Evolutionary conservation across 352 stramenopile species (phyloP).

Genomic region (Hyaloperonospora arabidopsidis): DNA sequence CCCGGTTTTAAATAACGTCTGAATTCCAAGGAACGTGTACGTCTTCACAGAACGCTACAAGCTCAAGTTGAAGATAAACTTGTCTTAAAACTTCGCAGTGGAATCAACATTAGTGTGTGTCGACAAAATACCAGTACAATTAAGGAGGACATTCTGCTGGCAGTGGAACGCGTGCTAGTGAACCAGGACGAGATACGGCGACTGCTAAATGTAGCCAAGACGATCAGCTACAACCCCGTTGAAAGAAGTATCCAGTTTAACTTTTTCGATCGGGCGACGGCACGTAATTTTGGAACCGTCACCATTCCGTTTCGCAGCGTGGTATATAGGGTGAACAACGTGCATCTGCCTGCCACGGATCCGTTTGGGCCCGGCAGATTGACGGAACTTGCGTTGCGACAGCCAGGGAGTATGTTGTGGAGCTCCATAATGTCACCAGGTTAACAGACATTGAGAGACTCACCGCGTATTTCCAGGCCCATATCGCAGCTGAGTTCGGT

Average conservation of each 20-base stretch:
- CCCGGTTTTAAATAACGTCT: too few relatives aligned
- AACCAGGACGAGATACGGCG: neutral
- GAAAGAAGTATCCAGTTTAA: conserved; percentile 1
- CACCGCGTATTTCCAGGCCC: neutral
- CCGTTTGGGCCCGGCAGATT: too few relatives aligned
- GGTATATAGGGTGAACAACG: too few relatives aligned
- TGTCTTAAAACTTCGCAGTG: too few relatives aligned
- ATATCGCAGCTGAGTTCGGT: neutral
- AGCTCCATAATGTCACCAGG: neutral
- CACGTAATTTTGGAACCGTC: neutral
- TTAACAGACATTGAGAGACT: neutral
- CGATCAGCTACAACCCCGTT: conserved; percentile 1
- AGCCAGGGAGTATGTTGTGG: neutral
- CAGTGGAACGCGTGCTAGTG: neutral
- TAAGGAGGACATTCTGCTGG: neutral
- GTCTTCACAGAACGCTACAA: too few relatives aligned
- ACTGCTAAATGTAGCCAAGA: neutral
- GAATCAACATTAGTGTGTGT: too few relatives aligned
- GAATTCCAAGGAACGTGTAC: too few relatives aligned
- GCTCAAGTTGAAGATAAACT: too few relatives aligned
- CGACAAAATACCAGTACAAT: too few relatives aligned
- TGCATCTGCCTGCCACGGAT: too few relatives aligned
- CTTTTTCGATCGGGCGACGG: conserved; percentile 5
- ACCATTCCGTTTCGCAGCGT: too few relatives aligned
- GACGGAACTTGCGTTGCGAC: too few relatives aligned